Conservation (phyloP, 805 yeast genomes). For the Wickerhamiella hasegawae region DNA sequence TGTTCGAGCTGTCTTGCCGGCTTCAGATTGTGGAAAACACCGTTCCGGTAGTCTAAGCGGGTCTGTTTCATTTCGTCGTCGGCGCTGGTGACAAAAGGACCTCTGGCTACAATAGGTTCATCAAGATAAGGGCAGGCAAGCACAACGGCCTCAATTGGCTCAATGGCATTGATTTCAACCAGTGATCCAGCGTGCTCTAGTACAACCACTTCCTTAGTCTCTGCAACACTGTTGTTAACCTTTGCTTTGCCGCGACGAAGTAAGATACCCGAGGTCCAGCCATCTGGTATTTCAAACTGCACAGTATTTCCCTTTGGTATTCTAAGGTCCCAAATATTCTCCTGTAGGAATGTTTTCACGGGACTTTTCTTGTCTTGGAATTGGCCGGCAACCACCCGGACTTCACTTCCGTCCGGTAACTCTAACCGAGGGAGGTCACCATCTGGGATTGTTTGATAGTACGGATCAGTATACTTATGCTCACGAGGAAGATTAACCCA, state of each 20-base stretch:
- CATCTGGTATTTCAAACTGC: slow-evolving; percentile 39
- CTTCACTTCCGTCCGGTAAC: slow-evolving; percentile 46
- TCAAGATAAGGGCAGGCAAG: slow-evolving; percentile 60
- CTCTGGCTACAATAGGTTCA: slow-evolving; percentile 71
- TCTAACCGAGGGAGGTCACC: slow-evolving; percentile 51
- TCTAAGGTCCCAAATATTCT: slow-evolving; percentile 51
- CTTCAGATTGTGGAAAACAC: slow-evolving; percentile 3
- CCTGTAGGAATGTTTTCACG: slow-evolving; percentile 71
- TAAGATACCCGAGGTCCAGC: slow-evolving; percentile 59
- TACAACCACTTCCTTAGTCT: slow-evolving; percentile 21
- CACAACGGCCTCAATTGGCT: slow-evolving; percentile 44
- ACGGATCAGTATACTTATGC: slow-evolving; percentile 46
- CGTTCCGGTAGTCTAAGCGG: slow-evolving; percentile 50
- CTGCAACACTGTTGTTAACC: slow-evolving; percentile 26
- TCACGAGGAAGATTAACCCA: slow-evolving; percentile 71
- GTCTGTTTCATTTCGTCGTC: slow-evolving; percentile 52
- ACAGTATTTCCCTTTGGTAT: slow-evolving; percentile 51
- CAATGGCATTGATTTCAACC: slow-evolving; percentile 7
- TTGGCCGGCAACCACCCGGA: slow-evolving; percentile 63
- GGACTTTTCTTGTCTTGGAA: slow-evolving; percentile 54
- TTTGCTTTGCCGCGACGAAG: slow-evolving; percentile 43
- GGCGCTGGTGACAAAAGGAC: slow-evolving; percentile 76
- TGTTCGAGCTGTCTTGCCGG: too few species aligned
- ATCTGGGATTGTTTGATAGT: slow-evolving; percentile 58
- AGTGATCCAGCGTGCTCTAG: slow-evolving; percentile 29